phyloP scores from a whole-genome alignment of 2,329 filamentous ascomycete species.

The Pseudofabraea citricarpa region DNA sequence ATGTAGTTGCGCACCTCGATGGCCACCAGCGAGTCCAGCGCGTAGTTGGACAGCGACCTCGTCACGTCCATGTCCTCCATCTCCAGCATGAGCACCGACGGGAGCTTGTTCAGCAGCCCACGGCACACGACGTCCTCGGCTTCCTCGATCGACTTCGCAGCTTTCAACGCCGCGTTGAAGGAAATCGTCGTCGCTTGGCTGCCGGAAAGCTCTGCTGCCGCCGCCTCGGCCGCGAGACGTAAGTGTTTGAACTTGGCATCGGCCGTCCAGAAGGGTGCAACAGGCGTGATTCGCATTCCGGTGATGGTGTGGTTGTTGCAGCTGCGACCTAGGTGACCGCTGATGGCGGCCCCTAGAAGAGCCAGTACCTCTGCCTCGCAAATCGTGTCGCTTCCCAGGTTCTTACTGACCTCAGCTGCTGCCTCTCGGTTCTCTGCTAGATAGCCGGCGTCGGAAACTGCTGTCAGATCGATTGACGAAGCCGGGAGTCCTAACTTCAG shows the following conservation, averaged over 20 bases:
- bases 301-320: constrained; percentile 50
- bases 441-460: constrained; percentile 21
- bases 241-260: constrained; percentile 51
- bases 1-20: constrained; percentile 32
- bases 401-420: constrained; percentile 21
- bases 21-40: constrained; percentile 25
- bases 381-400: constrained; percentile 35
- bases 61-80: constrained; percentile 43
- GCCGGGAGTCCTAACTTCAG: constrained; percentile 19
- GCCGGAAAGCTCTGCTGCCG: constrained; percentile 24
- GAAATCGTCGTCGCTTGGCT: constrained; percentile 29
- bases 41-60: constrained; percentile 39
- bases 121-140: constrained; percentile 39
- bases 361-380: constrained; percentile 51
- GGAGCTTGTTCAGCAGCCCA: constrained; percentile 42
- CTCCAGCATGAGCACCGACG: constrained; percentile 44
- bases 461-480: constrained; percentile 28
- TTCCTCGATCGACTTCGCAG: constrained; percentile 37
- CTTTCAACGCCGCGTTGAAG: constrained; percentile 39
- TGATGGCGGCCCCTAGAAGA: constrained; percentile 46
- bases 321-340: constrained; percentile 33
- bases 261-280: constrained; percentile 45
- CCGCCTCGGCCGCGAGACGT: constrained; percentile 29
- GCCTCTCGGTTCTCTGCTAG: constrained; percentile 20
- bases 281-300: constrained; percentile 44